Evolutionary conservation across 2,329 filamentous ascomycete genomes (phyloP), one percentile per base, ranked within the genome.

Genomic region (Clonostachys sp.): DNA sequence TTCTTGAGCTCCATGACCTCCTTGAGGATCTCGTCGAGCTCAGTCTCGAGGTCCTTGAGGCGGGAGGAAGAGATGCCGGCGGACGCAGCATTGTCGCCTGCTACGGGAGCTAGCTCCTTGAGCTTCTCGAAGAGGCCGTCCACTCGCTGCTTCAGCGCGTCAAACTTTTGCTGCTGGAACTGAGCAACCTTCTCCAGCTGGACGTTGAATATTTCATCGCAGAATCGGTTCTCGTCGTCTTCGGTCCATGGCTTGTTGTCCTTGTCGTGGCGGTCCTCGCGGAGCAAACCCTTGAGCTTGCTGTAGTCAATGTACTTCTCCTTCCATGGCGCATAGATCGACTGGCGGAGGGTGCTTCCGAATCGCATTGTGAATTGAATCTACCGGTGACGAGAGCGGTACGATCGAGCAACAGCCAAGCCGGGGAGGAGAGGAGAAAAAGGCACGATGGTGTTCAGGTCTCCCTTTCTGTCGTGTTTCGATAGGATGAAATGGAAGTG

Each of bases 291-390:
- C 78, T 97, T 97, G 55, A 99, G 84, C 78, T 92, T 96, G 58
- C 80, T 74, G 69, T 99, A 99, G 73, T 97, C 91, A 63, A 99
- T 89, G 74, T 99, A 97, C 61, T 95, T 81, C 64, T 86, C 88
- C 67, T 87, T 88, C 92, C 92, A 99, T 62, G 91, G 90, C 57
- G 80, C 71, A 66, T 97, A 94, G 58, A 89, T 76, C 50, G 89
- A 84, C 60, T 83, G 81, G 60, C 84, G 83, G 51, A 99, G 80
- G 45, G 90, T 96, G 72, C 85, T 89, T 53, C 92, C 92, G 75
- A 96, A 99, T 60, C 90, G 87, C 94, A 99, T 97, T 5, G 24
- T 30, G 24, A 30, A 30, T 8, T 30, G 8, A 30, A 30, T 30
- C 24, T 9, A 10, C 24, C 24, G 5, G 24, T 9, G 24, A 30